phyloP scores from a whole-genome alignment of 208 protist genomes.

The Histomonas meleagridis region DNA sequence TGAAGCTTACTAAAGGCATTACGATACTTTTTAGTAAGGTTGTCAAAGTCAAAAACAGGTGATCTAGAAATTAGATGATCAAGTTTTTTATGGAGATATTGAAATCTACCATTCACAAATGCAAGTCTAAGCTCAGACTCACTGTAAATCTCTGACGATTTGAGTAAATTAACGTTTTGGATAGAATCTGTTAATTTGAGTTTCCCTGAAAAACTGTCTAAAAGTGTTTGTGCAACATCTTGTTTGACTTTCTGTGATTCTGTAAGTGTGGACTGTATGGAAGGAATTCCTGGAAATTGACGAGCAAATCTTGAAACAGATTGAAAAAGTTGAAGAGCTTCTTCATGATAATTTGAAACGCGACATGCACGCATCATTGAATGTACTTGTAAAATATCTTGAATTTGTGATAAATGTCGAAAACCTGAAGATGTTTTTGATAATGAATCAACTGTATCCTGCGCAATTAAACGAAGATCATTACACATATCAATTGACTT shows the following conservation, averaged over 20 bases:
- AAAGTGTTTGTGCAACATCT: slow-evolving; percentile 1
- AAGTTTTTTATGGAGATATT: background rate
- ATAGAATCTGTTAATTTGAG: background rate
- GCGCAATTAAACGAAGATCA: background rate
- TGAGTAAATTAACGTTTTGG: background rate
- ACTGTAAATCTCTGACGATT: too few species aligned
- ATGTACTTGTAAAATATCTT: background rate
- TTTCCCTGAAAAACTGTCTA: background rate
- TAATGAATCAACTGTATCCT: background rate
- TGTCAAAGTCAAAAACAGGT: background rate
- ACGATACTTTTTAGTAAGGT: background rate
- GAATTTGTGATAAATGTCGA: background rate
- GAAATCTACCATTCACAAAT: background rate
- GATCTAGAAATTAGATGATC: background rate
- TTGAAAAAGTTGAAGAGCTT: slow-evolving; percentile 28
- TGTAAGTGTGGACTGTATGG: background rate
- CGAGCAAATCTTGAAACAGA: background rate
- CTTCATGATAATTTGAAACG: slow-evolving; percentile 11
- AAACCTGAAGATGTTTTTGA: slow-evolving; percentile 5
- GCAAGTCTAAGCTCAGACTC: background rate
- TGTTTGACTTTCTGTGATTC: background rate
- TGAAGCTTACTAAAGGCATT: background rate
- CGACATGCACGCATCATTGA: background rate
- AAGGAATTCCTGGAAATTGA: background rate
- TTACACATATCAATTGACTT: background rate